Percentiles rank a stretch among this genome's conserved stretches.
Evolutionary conservation across 768 basidiomycete genomes (phyloP).

Genomic region (Myochromella boudieri): DNA sequence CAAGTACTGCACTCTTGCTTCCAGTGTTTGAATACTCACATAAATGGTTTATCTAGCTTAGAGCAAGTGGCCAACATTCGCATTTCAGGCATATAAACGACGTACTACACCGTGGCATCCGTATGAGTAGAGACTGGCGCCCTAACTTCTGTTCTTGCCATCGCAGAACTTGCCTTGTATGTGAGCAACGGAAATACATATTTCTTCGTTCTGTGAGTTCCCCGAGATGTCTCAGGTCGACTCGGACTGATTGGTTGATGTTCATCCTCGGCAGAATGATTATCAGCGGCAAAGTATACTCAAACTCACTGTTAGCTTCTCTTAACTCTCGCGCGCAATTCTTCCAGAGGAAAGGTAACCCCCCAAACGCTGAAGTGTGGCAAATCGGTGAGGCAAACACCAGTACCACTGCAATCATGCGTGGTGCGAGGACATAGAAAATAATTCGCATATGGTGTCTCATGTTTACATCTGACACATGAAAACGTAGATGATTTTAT

Average conservation of each 20-base stretch:
- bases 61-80: neutral
- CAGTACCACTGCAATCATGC: too few species aligned
- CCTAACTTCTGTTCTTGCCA: neutral
- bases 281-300: slow-evolving; percentile 7
- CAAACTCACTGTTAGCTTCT: slow-evolving; percentile 3
- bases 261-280: neutral
- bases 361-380: neutral
- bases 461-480: too few species aligned
- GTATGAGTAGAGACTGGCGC: neutral
- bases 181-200: neutral
- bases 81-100: neutral
- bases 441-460: too few species aligned
- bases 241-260: too few species aligned
- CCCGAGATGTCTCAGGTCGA: too few species aligned
- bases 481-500: too few species aligned
- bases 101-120: neutral
- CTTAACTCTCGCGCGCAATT: neutral
- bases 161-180: neutral
- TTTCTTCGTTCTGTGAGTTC: neutral
- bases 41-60: too few species aligned
- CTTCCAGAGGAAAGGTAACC: neutral
- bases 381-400: neutral
- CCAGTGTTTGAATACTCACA: too few species aligned
- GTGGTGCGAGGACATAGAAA: too few species aligned
- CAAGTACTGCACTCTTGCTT: too few species aligned